A percentile compares a stretch with the other conserved stretches of the same genome.
phyloP scores from a whole-genome alignment of 2,329 filamentous ascomycete species.

The Aureobasidium mangrovei region DNA sequence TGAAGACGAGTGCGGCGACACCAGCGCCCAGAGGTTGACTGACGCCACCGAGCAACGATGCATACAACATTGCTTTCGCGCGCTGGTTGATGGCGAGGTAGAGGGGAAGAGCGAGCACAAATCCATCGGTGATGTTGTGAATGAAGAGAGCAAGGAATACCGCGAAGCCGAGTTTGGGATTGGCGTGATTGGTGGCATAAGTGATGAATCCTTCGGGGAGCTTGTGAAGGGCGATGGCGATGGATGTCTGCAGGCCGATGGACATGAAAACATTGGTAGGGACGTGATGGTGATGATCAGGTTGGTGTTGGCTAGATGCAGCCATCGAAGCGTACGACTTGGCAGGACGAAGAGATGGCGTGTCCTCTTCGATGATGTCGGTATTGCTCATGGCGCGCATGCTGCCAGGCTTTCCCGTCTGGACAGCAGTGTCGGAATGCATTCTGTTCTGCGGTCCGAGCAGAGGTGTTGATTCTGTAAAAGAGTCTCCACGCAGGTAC shows the following conservation, averaged over 20 bases:
- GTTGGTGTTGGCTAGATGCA: constrained; percentile 11
- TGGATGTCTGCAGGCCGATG: constrained; percentile 90
- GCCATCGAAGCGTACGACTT: constrained; percentile 3
- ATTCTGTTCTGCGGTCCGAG: constrained; percentile 12
- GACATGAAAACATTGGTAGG: constrained; percentile 87
- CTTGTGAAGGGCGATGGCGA: constrained; percentile 93
- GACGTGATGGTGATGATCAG: constrained; percentile 75
- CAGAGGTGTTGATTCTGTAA: constrained; percentile 25
- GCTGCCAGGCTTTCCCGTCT: not conserved
- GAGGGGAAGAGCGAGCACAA: constrained; percentile 83
- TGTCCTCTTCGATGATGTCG: constrained; percentile 8
- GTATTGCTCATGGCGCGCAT: not conserved
- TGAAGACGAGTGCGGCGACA: constrained; percentile 79
- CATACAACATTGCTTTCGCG: constrained; percentile 74
- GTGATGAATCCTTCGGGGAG: constrained; percentile 83
- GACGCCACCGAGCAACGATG: constrained; percentile 72
- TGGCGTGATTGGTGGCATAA: constrained; percentile 95
- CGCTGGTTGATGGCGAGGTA: constrained; percentile 84
- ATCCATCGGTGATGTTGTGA: constrained; percentile 96
- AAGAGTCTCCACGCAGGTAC: constrained; percentile 16
- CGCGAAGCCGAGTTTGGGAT: constrained; percentile 75
- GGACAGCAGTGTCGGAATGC: not conserved
- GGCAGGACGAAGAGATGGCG: not conserved
- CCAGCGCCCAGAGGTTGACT: constrained; percentile 81
- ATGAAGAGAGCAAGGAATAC: constrained; percentile 95